Base-by-base conservation (phyloP, 805 yeast species). In the Lipomyces kockii region DNA sequence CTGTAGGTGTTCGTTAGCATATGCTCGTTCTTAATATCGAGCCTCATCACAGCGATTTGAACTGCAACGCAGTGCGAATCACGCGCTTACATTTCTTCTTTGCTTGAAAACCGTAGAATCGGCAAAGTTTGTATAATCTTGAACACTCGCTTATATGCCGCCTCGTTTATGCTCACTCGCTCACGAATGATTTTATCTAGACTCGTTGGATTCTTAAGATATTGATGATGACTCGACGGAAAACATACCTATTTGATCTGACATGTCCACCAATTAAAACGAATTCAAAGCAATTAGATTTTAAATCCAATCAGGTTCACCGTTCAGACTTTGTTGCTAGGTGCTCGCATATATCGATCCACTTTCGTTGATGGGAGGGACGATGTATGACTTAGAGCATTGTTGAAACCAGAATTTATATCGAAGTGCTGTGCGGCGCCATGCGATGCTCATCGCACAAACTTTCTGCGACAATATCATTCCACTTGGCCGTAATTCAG, bases 71-170 rank as follows among this genome's bases (percentile, higher is more conserved):
- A 37, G 49, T 37, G n/a, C 22, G n/a, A 32, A 9, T 22, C 32
- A 37, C 4, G 5, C 20, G 62, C 63, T 20, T 9, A 63, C 66
- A 66, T 62, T 46, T 58, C 60, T 17, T 62, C 63, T 6, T 25
- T 9, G 8, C 55, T 29, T 4, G 61, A 20, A 37, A 52, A 62
- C 12, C 54, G 49, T 17, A 67, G 62, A 4, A 43, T 12, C 8
- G 68, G 64, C 20, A 68, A 53, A 14, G 58, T 12, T 58, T 67
- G 69, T 11, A 65, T 52, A 39, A 34, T 58, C n/a, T 60, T 59
- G 20, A 58, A 29, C 5, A 68, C 60, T 20, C 61, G 58, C 35
- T 57, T 62, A 22, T 58, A 60, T n/a, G 61, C 32, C 12, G 57
- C 29, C 39, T 67, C 71, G 37, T 58, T 67, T 37, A 58, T 58